Conservation (phyloP, 1,284 basidiomycete genomes). For the Pseudozyma pruni region DNA sequence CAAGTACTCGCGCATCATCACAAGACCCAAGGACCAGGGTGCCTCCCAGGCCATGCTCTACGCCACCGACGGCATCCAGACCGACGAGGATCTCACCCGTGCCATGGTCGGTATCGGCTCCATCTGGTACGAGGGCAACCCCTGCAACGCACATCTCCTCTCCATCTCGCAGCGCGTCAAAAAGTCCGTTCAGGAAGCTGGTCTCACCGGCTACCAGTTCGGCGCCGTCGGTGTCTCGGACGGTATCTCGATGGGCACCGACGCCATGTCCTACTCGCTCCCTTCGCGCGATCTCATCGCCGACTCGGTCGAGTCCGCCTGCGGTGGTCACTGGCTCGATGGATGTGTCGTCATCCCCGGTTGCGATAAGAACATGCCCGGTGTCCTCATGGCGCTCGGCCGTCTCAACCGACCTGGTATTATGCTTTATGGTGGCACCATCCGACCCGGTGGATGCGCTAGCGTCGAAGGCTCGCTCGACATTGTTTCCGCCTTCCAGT, state of each 20-base stretch:
- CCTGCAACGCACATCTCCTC: conserved; percentile 67
- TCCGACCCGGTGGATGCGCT: conserved; percentile 62
- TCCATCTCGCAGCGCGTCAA: conserved; percentile 63
- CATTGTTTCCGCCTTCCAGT: conserved; percentile 67
- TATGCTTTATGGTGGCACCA: conserved; percentile 68
- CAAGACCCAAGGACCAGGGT: conserved; percentile 66
- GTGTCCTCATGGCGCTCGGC: conserved; percentile 66
- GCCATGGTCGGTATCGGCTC: conserved; percentile 67
- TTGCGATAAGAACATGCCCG: conserved; percentile 68
- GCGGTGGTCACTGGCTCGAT: conserved; percentile 67
- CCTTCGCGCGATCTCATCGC: conserved; percentile 66
- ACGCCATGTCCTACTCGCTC: conserved; percentile 66
- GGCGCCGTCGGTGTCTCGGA: conserved; percentile 67
- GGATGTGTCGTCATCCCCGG: conserved; percentile 65
- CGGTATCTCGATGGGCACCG: conserved; percentile 67
- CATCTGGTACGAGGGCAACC: conserved; percentile 67
- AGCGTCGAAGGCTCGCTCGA: conserved; percentile 58
- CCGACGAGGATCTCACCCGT: conserved; percentile 62
- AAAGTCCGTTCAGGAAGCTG: conserved; percentile 56
- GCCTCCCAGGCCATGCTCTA: conserved; percentile 68
- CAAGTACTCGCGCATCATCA: conserved; percentile 62
- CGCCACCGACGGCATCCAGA: conserved; percentile 63
- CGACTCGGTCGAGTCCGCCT: conserved; percentile 64
- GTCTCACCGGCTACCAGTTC: conserved; percentile 67
- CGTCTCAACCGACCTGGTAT: conserved; percentile 66